A percentile compares a stretch with the other conserved stretches of the same genome.
phyloP scores from a whole-genome alignment of 2,329 filamentous ascomycete species.

The Dactylonectria estremocensis region DNA sequence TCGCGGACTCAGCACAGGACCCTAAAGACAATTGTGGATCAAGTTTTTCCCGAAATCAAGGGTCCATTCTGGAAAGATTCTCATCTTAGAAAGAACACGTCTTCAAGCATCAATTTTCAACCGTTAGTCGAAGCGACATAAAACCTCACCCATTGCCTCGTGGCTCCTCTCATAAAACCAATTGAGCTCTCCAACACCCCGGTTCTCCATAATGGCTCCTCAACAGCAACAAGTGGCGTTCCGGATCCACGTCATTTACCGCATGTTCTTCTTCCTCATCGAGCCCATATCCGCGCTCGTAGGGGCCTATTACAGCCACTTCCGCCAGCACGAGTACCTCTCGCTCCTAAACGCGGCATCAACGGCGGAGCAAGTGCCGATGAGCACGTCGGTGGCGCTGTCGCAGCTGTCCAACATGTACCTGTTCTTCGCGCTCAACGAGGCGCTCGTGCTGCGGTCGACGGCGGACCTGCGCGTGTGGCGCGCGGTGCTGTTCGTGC shows the following conservation, averaged over 20 bases:
- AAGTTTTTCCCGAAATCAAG: constrained; percentile 45
- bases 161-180: neutral
- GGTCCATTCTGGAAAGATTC: constrained; percentile 16
- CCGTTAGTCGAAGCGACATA: constrained; percentile 2
- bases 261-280: constrained; percentile 81
- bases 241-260: constrained; percentile 73
- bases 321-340: constrained; percentile 71
- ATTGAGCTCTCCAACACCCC: neutral
- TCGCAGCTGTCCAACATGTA: constrained; percentile 86
- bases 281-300: constrained; percentile 72
- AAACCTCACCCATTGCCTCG: neutral
- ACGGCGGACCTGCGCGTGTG: constrained; percentile 80
- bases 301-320: constrained; percentile 68
- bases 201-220: constrained; percentile 43
- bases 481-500: constrained; percentile 75
- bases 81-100: constrained; percentile 5
- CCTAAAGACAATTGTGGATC: constrained; percentile 39
- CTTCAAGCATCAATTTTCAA: constrained; percentile 17
- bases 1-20: neutral
- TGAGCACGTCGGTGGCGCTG: constrained; percentile 76
- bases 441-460: constrained; percentile 80
- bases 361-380: constrained; percentile 62
- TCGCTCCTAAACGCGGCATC: constrained; percentile 72
- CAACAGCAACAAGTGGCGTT: constrained; percentile 53
- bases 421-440: constrained; percentile 82